phyloP scores from a whole-genome alignment of 768 basidiomycete species.

The Naganishia vaughanmartiniae region DNA sequence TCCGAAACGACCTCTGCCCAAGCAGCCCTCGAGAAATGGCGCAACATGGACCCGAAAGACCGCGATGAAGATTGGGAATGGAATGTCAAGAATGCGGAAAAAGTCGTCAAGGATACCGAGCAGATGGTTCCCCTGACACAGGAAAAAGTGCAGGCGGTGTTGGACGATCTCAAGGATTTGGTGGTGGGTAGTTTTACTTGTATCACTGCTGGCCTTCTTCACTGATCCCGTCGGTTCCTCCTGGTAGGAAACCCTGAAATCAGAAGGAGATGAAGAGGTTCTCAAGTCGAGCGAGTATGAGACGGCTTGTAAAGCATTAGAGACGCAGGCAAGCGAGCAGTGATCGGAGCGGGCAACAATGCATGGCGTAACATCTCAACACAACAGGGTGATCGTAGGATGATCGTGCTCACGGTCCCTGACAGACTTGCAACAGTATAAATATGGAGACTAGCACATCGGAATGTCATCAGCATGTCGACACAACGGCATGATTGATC shows the following conservation, averaged over 20 bases:
- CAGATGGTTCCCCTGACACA: slow-evolving; percentile 38
- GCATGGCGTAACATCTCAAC: too few species aligned
- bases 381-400: too few species aligned
- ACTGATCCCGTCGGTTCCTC: background rate
- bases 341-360: background rate
- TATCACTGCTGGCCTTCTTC: background rate
- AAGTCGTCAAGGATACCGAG: slow-evolving; percentile 34
- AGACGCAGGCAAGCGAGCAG: background rate
- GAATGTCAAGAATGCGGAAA: slow-evolving; percentile 30
- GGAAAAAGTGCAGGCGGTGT: slow-evolving; percentile 31
- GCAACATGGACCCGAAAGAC: background rate
- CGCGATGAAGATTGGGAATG: slow-evolving; percentile 22
- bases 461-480: too few species aligned
- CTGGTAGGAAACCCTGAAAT: slow-evolving; percentile 12
- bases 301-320: slow-evolving; percentile 4
- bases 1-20: slow-evolving; percentile 9
- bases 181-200: slow-evolving; percentile 21
- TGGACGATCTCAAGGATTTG: slow-evolving; percentile 32
- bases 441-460: too few species aligned
- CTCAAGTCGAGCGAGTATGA: slow-evolving; percentile 12
- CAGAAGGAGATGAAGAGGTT: slow-evolving; percentile 12
- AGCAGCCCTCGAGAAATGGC: slow-evolving; percentile 20
- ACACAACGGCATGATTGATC: too few species aligned
- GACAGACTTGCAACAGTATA: too few species aligned
- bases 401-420: too few species aligned